Conservation (phyloP, 176 grass and related monocot species). For the Coix lacrymajobi region DNA sequence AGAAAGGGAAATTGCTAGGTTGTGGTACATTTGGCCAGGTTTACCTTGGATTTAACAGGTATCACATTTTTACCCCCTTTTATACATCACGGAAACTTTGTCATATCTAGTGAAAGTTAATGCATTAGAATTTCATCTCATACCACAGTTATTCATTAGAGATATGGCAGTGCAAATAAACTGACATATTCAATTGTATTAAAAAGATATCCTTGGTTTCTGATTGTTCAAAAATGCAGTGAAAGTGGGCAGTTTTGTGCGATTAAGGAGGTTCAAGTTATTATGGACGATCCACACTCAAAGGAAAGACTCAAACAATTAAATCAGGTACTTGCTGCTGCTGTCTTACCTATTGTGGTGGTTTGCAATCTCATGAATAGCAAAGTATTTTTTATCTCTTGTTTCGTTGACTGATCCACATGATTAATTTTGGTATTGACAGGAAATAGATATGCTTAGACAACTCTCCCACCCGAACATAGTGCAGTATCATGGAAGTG, state of each 20-base stretch:
- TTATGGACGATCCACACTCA: constrained; percentile 88
- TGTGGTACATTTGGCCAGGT: constrained; percentile 92
- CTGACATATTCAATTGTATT: not conserved
- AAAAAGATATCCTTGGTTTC: not conserved
- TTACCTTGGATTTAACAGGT: constrained; percentile 96
- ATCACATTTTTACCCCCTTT: not conserved
- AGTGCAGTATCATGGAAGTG: constrained; percentile 85
- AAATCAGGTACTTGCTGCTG: constrained; percentile 60
- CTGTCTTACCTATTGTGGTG: constrained; percentile 7
- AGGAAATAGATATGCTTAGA: constrained; percentile 96
- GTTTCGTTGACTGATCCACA: constrained; percentile 14
- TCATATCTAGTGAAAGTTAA: not conserved
- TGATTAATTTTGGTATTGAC: constrained; percentile 19
- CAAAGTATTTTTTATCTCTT: not conserved
- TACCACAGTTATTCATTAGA: not conserved
- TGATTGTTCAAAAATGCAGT: constrained; percentile 40
- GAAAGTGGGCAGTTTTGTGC: constrained; percentile 90
- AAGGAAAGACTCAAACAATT: constrained; percentile 95
- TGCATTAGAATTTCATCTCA: not conserved
- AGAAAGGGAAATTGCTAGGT: constrained; percentile 79
- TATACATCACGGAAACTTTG: not conserved
- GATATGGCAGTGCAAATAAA: not conserved
- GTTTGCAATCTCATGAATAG: not conserved
- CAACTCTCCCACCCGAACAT: constrained; percentile 87
- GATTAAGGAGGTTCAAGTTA: constrained; percentile 95